These are phyloP conservation scores for Yamadazyma conglobata DNA, from an alignment of 1,139 yeast species.

Conservation along the genomic window DNA sequence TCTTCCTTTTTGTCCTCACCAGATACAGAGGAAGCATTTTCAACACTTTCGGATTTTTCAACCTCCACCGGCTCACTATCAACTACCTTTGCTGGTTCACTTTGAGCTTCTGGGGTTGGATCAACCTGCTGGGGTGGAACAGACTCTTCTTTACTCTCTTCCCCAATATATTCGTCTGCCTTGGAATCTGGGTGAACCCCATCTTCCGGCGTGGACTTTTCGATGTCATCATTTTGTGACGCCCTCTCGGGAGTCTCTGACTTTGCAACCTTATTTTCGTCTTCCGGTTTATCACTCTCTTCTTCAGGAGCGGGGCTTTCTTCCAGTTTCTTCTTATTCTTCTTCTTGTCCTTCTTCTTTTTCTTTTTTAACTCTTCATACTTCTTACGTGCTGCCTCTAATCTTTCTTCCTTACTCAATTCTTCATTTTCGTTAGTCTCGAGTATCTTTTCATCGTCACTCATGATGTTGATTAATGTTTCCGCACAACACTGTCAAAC, in stretches of 20 bases:
- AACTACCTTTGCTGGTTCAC: no score
- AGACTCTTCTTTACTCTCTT: constrained; percentile 2
- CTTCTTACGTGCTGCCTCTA: constrained; percentile 63
- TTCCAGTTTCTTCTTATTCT: constrained; percentile 13
- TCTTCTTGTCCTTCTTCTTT: constrained; percentile 42
- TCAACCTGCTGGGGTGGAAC: no score
- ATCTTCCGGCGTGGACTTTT: constrained; percentile 1
- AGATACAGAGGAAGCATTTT: no score
- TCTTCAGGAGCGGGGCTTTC: constrained; percentile 35
- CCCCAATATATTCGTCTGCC: neutral
- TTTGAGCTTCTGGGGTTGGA: no score
- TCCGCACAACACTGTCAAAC: no score
- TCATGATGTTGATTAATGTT: constrained; percentile 7
- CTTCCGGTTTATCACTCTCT: constrained; percentile 22
- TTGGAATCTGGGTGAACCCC: constrained; percentile 9
- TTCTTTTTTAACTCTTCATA: constrained; percentile 63
- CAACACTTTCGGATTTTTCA: no score
- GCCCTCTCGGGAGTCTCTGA: no score
- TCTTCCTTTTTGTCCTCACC: constrained; percentile 53
- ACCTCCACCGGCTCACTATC: no score
- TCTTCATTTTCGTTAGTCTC: constrained; percentile 18
- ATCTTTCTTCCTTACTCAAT: constrained; percentile 49
- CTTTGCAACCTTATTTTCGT: constrained; percentile 1
- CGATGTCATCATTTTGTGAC: no score
- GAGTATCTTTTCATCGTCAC: constrained; percentile 5